A percentile compares a stretch with the other conserved stretches of the same genome.
Evolutionary conservation across 2,329 filamentous ascomycete species (phyloP).

Genomic region (Ophiosphaerella korrae): DNA sequence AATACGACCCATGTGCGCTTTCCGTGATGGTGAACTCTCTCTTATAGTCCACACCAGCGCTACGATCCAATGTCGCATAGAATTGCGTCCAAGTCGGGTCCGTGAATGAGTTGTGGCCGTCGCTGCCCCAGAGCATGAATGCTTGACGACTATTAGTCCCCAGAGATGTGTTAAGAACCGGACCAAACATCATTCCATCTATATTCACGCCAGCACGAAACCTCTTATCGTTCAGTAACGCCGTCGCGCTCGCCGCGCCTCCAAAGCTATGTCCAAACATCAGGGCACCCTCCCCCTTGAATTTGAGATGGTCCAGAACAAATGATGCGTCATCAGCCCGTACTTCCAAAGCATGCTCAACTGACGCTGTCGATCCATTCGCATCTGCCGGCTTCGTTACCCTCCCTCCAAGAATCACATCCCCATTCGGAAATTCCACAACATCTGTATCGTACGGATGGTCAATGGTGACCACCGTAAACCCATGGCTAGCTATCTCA

Average conservation of each 20-base stretch:
- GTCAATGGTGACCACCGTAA: constrained; percentile 54
- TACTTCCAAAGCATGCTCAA: constrained; percentile 17
- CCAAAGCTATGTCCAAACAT: constrained; percentile 41
- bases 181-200: constrained; percentile 33
- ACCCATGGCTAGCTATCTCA: constrained; percentile 54
- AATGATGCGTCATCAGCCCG: constrained; percentile 19
- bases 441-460: constrained; percentile 54
- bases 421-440: constrained; percentile 54
- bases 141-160: background rate
- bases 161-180: constrained; percentile 9
- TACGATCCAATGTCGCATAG: constrained; percentile 6
- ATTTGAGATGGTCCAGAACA: constrained; percentile 15
- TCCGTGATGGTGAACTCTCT: constrained; percentile 15
- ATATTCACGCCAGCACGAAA: constrained; percentile 36
- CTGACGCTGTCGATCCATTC: constrained; percentile 12
- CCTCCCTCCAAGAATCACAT: constrained; percentile 14
- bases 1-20: constrained; percentile 15
- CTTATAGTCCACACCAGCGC: constrained; percentile 8
- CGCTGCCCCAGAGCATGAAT: constrained; percentile 16
- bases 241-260: constrained; percentile 32
- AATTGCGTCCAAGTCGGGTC: constrained; percentile 14
- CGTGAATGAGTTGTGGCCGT: constrained; percentile 5
- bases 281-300: constrained; percentile 2
- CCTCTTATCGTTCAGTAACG: constrained; percentile 29
- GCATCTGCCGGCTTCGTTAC: constrained; percentile 7